Percentiles rank a stretch among this genome's conserved stretches.
Conservation (phyloP, 1,139 yeast species). For the Cylindricascospora bacillispora region DNA sequence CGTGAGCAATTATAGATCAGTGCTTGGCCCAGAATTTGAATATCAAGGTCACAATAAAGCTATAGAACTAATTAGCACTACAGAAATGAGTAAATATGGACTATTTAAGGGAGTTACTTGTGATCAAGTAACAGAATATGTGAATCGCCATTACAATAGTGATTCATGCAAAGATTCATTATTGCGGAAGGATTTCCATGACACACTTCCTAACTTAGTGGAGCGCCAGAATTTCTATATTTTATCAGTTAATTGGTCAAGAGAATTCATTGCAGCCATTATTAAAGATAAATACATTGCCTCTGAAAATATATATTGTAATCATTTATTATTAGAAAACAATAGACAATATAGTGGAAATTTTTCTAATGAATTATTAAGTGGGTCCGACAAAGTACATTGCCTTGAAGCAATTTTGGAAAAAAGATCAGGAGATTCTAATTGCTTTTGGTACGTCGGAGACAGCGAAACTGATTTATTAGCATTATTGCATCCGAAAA, state of each 20-base stretch:
- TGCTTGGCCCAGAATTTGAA: constrained; percentile 4
- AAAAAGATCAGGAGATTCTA: background rate
- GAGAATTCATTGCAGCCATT: constrained; percentile 16
- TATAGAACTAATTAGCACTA: constrained; percentile 17
- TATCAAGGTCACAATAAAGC: constrained; percentile 10
- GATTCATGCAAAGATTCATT: constrained; percentile 2
- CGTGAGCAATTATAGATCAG: constrained; percentile 3
- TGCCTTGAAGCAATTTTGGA: constrained; percentile 6
- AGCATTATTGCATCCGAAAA: constrained; percentile 16
- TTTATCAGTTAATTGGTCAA: constrained; percentile 23
- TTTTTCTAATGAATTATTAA: constrained; percentile 15
- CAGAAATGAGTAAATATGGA: constrained; percentile 11
- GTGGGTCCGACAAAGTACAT: constrained; percentile 21
- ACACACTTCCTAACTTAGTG: constrained; percentile 4
- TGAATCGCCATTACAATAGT: background rate
- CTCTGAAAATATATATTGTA: constrained; percentile 14
- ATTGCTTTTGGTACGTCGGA: constrained; percentile 22
- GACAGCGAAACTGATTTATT: constrained; percentile 25
- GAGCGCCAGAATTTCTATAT: constrained; percentile 9
- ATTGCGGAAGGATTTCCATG: constrained; percentile 9
- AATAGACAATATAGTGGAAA: constrained; percentile 12
- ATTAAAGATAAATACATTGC: constrained; percentile 5
- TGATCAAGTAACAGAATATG: constrained; percentile 9
- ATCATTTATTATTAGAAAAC: constrained; percentile 10
- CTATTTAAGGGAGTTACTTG: constrained; percentile 13